A percentile compares a stretch with the other conserved stretches of the same genome.
Conservation (phyloP, 768 basidiomycete species). For the Leccinum barrowsii region DNA sequence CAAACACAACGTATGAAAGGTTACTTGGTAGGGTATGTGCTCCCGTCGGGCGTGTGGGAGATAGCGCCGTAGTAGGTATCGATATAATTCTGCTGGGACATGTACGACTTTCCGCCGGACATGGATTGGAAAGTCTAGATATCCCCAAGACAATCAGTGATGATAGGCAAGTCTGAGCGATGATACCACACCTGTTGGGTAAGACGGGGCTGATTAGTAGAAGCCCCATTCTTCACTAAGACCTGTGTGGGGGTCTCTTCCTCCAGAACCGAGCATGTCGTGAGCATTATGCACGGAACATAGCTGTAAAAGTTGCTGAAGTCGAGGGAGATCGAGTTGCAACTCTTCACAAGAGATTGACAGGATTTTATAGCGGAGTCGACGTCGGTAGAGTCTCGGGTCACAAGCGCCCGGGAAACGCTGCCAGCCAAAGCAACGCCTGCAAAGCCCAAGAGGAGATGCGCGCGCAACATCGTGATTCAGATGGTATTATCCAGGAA, state of each 20-base stretch:
- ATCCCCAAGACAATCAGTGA: background rate
- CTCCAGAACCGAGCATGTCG: constrained; percentile 5
- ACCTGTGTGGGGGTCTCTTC: constrained; percentile 4
- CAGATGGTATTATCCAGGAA: background rate
- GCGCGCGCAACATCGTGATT: background rate
- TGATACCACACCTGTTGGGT: constrained; percentile 9
- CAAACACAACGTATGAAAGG: background rate
- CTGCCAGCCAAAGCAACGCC: constrained; percentile 4
- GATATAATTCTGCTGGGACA: constrained; percentile 23
- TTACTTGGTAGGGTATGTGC: constrained; percentile 18
- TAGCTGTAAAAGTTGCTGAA: constrained; percentile 18
- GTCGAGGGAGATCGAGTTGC: constrained; percentile 18
- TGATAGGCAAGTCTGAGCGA: background rate
- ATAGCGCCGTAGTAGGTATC: constrained; percentile 20
- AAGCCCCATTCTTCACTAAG: constrained; percentile 7
- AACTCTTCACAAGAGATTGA: constrained; percentile 16
- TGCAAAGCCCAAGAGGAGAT: background rate
- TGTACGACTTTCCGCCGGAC: constrained; percentile 18
- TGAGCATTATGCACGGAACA: constrained; percentile 20
- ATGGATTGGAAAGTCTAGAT: constrained; percentile 16
- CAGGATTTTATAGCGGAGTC: constrained; percentile 5
- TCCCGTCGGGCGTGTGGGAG: constrained; percentile 14
- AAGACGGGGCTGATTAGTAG: constrained; percentile 16
- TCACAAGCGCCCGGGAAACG: background rate
- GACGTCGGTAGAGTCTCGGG: constrained; percentile 9